Conservation (phyloP, 331 rosid species). For the Quercus phellos region DNA sequence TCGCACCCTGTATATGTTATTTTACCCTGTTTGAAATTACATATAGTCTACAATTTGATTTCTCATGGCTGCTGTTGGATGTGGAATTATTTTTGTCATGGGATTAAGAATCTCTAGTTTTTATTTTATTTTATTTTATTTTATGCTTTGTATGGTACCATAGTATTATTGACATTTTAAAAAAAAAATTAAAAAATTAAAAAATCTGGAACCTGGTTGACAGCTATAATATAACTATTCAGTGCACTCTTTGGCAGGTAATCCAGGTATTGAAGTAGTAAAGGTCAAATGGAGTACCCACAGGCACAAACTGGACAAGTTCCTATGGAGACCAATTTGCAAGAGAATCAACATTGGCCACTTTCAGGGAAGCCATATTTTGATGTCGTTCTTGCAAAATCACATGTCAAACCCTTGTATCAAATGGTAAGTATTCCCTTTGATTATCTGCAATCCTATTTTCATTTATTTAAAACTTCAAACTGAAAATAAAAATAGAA, state of each 20-base stretch:
- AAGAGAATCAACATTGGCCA: conserved; percentile 32
- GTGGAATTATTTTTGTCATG: not conserved
- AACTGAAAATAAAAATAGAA: not conserved
- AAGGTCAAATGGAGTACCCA: conserved; percentile 2
- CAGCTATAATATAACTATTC: not conserved
- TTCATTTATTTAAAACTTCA: not conserved
- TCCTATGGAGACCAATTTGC: conserved; percentile 2
- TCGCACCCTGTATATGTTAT: no score
- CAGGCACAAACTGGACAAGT: not conserved
- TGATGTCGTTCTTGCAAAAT: conserved; percentile 16
- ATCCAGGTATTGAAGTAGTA: not conserved
- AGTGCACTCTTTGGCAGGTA: conserved; percentile 10
- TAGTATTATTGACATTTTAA: not conserved
- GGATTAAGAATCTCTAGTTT: not conserved
- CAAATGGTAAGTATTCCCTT: conserved; percentile 27
- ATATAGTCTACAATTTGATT: not conserved
- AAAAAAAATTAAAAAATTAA: accelerated
- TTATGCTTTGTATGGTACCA: not conserved
- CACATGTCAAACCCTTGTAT: conserved; percentile 20
- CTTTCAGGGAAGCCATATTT: conserved; percentile 42
- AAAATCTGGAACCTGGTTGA: not conserved
- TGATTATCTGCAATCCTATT: not conserved
- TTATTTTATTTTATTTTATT: no score
- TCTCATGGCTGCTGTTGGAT: not conserved
- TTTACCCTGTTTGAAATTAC: no score